Evolutionary conservation across 371 early-diverging fungal genomes (phyloP), one percentile per base, ranked within the genome.

Genomic region (Blyttiomyces sp.): DNA sequence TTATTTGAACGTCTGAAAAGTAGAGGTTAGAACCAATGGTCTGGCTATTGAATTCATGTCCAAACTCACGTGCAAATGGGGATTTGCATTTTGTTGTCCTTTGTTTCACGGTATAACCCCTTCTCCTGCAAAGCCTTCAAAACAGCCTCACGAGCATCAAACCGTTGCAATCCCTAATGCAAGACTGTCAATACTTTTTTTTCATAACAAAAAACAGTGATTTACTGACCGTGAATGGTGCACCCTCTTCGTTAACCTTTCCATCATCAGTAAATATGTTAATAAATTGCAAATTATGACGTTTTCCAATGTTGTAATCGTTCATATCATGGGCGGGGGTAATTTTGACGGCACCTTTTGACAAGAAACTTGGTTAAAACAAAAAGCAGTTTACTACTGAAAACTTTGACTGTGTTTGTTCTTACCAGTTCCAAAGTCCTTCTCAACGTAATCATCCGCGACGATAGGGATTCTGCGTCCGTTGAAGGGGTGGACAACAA

Each of bases 281-380:
- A 79, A 96, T 96, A 61, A 94, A 90, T 63, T 88, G 72, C 26
- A 99, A 85, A 51, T 87, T 85, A 73, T 99, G 93, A 49, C 95
- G 92, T 80, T 96, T 93, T 64, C 97, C 98, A 43, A 99, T 88
- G 68, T 87, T 90, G 71, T 92, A 99, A 88, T 99, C 99, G 83
- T 96, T 95, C 66, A 86, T 84, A 80, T 99, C 99, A 76, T 99
- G 99, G n/a, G 99, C 98, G 11, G 96, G 98, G 0, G 99, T 99
- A 60, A 99, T 95, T 84, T 99, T 99, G 66, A 99, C 95, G 59
- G 97, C 95, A 75, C 99, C 99, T 68, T 4, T 33, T 17, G 33
- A 57, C 17, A 9, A 26, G 17, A 45, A 54, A 33, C 2, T 11
- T 39, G 39, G n/a, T 39, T 39, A 39, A 39, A n/a, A 39, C n/a